Conservation (phyloP, 1,139 yeast genomes). For the Schwanniomyces etchellsii region DNA sequence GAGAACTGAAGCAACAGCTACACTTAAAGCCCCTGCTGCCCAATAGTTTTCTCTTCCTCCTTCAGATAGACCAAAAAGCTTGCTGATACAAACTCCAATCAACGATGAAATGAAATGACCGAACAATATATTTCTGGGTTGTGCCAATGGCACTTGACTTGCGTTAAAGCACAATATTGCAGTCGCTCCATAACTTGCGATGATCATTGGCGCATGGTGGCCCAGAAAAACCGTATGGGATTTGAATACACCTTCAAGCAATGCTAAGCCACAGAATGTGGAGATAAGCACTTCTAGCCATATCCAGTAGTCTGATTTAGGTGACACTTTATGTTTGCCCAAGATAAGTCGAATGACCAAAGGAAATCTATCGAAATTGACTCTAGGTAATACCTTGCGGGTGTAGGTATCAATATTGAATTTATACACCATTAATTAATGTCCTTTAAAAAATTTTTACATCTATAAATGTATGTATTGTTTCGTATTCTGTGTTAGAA, state of each 20-base stretch:
- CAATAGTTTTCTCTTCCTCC: conserved; percentile 44
- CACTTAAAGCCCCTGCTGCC: conserved; percentile 58
- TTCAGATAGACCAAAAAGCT: conserved; percentile 42
- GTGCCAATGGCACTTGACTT: conserved; percentile 54
- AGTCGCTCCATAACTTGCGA: conserved; percentile 64
- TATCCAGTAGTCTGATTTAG: conserved; percentile 33
- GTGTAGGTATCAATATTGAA: conserved; percentile 32
- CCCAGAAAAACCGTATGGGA: conserved; percentile 37
- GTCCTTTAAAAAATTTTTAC: too few relatives aligned
- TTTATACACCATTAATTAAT: conserved; percentile 36
- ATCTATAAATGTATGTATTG: too few relatives aligned
- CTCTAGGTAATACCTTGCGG: conserved; percentile 25
- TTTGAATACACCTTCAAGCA: conserved; percentile 47
- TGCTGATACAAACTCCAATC: conserved; percentile 51
- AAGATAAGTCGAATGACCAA: conserved; percentile 20
- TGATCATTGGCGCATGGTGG: conserved; percentile 46
- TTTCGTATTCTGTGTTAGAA: too few relatives aligned
- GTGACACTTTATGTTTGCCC: conserved; percentile 27
- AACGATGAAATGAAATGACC: conserved; percentile 55
- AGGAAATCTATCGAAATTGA: conserved; percentile 24
- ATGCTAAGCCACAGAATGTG: conserved; percentile 48
- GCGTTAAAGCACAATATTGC: conserved; percentile 61
- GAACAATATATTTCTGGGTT: conserved; percentile 54
- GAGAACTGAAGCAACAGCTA: conserved; percentile 48
- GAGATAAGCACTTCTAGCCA: conserved; percentile 46